Percentiles rank a stretch among this genome's conserved stretches.
These are phyloP conservation scores for Nadsonia starkeyi-henricii DNA, from an alignment of 1,139 yeast species.

Conservation along the genomic window DNA sequence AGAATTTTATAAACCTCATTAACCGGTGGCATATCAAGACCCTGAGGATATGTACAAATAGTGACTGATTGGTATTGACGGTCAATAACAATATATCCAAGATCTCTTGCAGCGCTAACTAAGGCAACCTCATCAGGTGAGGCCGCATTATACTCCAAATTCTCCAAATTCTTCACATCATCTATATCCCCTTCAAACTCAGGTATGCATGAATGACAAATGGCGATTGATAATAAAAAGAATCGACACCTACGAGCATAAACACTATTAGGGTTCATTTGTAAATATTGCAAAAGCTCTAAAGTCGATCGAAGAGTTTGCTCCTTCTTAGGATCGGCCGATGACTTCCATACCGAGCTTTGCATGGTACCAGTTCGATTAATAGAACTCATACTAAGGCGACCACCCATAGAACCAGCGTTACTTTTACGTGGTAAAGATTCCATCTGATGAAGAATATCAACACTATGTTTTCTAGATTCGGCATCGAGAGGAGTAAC, in stretches of 20 bases:
- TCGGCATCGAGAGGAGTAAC: slow-evolving; percentile 5
- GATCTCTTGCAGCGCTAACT: slow-evolving; percentile 85
- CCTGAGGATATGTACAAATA: slow-evolving; percentile 73
- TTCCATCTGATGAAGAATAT: slow-evolving; percentile 22
- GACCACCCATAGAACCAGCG: slow-evolving; percentile 21
- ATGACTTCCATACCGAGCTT: slow-evolving; percentile 23
- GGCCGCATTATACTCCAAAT: slow-evolving; percentile 71
- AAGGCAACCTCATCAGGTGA: slow-evolving; percentile 95
- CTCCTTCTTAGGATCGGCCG: slow-evolving; percentile 23
- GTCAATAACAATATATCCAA: slow-evolving; percentile 73
- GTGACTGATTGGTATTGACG: slow-evolving; percentile 46
- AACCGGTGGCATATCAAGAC: slow-evolving; percentile 50
- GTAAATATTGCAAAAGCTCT: slow-evolving; percentile 55
- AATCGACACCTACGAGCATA: slow-evolving; percentile 65
- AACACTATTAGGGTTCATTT: slow-evolving; percentile 51
- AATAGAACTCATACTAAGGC: slow-evolving; percentile 39
- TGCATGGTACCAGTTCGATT: slow-evolving; percentile 15
- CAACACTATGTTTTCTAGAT: slow-evolving; percentile 13
- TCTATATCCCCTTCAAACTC: slow-evolving; percentile 28
- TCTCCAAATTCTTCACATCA: slow-evolving; percentile 13
- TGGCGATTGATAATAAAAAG: slow-evolving; percentile 66
- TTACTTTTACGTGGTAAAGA: slow-evolving; percentile 22
- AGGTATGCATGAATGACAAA: slow-evolving; percentile 86
- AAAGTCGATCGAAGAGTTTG: slow-evolving; percentile 36
- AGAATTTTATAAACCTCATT: slow-evolving; percentile 59